These are phyloP conservation scores for Aspergillus sp. DNA, from an alignment of 2,329 filamentous ascomycete species.

Conservation along the genomic window DNA sequence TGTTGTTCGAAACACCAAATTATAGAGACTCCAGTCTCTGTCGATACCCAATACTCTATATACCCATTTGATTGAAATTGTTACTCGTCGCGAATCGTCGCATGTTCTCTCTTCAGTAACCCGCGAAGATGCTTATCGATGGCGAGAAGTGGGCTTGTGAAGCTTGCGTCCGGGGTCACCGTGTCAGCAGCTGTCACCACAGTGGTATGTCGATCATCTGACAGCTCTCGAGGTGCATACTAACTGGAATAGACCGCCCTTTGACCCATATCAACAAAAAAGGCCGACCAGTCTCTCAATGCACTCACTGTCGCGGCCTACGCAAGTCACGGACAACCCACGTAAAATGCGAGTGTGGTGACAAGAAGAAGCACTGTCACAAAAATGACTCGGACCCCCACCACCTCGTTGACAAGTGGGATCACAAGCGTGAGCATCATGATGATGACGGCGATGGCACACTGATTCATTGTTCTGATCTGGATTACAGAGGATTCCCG, in stretches of 20 bases:
- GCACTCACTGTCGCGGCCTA: constrained; percentile 90
- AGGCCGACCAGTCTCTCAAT: constrained; percentile 95
- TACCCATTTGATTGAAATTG: constrained; percentile 7
- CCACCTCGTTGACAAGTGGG: constrained; percentile 29
- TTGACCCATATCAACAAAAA: constrained; percentile 96
- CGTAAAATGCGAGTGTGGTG: constrained; percentile 93
- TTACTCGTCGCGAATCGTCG: constrained; percentile 31
- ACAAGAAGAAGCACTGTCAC: constrained; percentile 67
- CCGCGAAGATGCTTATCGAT: constrained; percentile 69
- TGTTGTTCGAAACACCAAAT: neutral
- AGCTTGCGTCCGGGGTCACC: constrained; percentile 95
- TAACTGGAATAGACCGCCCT: constrained; percentile 67
- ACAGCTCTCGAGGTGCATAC: constrained; percentile 4
- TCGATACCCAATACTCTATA: constrained; percentile 5
- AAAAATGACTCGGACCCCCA: constrained; percentile 33
- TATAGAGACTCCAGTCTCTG: neutral
- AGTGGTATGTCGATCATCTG: constrained; percentile 61
- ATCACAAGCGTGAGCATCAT: constrained; percentile 35
- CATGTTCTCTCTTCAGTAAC: constrained; percentile 35
- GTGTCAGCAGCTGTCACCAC: constrained; percentile 98
- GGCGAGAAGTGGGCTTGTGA: constrained; percentile 98
- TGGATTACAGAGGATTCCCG: constrained; percentile 29
- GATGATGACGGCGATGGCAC: constrained; percentile 27
- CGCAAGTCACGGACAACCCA: constrained; percentile 95
- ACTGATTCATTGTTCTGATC: constrained; percentile 25